Conservation (phyloP, 208 protist species). For the Angomonas deanei region DNA sequence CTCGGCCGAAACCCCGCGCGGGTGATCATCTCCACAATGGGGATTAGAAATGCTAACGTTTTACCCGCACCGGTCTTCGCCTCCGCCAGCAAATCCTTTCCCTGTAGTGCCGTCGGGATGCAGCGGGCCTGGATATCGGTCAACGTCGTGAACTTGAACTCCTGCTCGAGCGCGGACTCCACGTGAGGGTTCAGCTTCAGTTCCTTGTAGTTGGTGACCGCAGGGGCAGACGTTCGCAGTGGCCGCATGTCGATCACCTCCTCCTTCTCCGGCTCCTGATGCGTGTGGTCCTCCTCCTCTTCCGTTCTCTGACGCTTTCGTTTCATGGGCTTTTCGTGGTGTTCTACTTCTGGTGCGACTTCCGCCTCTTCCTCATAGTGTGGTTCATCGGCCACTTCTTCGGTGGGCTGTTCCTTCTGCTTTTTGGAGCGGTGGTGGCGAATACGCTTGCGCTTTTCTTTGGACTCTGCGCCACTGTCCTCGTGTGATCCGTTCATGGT, state of each 20-base stretch:
- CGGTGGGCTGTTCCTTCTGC: slow-evolving; percentile 4
- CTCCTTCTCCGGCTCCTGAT: slow-evolving; percentile 1
- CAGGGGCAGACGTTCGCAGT: slow-evolving; percentile 28
- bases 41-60: slow-evolving; percentile 98
- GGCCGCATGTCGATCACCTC: neutral
- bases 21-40: slow-evolving; percentile 97
- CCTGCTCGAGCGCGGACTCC: slow-evolving; percentile 65
- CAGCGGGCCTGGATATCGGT: slow-evolving; percentile 94
- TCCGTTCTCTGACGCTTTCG: neutral
- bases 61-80: slow-evolving; percentile 95
- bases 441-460: slow-evolving; percentile 7
- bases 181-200: slow-evolving; percentile 86
- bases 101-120: slow-evolving; percentile 85
- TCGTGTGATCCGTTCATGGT: no score
- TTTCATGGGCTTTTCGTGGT: neutral
- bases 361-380: slow-evolving; percentile 16
- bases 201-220: slow-evolving; percentile 74
- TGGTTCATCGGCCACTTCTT: slow-evolving; percentile 1
- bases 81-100: slow-evolving; percentile 89
- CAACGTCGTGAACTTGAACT: slow-evolving; percentile 93
- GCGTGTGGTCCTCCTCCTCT: neutral
- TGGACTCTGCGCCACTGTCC: neutral
- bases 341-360: neutral
- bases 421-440: slow-evolving; percentile 13
- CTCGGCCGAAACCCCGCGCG: slow-evolving; percentile 92